These are phyloP conservation scores for Penicillium janthinellum DNA, from an alignment of 2,329 filamentous ascomycete genomes.

Conservation along the genomic window DNA sequence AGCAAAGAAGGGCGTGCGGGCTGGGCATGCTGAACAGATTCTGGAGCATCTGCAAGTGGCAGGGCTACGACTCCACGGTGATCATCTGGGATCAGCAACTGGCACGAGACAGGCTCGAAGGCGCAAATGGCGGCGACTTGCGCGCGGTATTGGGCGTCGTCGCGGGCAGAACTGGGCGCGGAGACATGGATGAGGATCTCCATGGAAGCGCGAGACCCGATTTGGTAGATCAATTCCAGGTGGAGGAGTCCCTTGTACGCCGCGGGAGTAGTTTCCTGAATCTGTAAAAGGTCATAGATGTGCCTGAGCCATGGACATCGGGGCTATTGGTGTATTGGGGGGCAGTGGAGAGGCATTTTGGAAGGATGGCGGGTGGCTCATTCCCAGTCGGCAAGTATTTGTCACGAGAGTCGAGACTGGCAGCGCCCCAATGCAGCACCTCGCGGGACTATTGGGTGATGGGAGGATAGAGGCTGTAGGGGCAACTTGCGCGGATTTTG, in stretches of 20 bases:
- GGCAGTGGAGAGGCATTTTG: neutral
- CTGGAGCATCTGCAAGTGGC: neutral
- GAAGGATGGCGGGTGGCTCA: neutral
- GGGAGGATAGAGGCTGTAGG: neutral
- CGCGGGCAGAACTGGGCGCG: slow-evolving; percentile 38
- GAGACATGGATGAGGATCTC: slow-evolving; percentile 48
- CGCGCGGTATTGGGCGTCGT: slow-evolving; percentile 44
- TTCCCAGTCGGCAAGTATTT: neutral
- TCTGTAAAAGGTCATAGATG: neutral
- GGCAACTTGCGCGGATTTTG: neutral
- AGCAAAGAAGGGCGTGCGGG: neutral
- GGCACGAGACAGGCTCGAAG: slow-evolving; percentile 36
- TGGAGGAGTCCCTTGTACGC: neutral
- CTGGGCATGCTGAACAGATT: neutral
- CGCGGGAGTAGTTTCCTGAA: neutral
- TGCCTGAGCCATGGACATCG: neutral
- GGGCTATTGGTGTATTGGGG: neutral
- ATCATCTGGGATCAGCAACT: slow-evolving; percentile 2
- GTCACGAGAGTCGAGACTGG: neutral
- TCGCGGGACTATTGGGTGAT: neutral
- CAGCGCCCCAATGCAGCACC: neutral
- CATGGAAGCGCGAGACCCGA: slow-evolving; percentile 17
- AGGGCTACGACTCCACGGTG: neutral
- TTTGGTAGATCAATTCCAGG: neutral
- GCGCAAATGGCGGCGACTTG: slow-evolving; percentile 41